Percentiles rank a stretch among this genome's conserved stretches.
Evolutionary conservation across 108 stramenopile species (phyloP).

Genomic region (Cylindrotheca closterium): DNA sequence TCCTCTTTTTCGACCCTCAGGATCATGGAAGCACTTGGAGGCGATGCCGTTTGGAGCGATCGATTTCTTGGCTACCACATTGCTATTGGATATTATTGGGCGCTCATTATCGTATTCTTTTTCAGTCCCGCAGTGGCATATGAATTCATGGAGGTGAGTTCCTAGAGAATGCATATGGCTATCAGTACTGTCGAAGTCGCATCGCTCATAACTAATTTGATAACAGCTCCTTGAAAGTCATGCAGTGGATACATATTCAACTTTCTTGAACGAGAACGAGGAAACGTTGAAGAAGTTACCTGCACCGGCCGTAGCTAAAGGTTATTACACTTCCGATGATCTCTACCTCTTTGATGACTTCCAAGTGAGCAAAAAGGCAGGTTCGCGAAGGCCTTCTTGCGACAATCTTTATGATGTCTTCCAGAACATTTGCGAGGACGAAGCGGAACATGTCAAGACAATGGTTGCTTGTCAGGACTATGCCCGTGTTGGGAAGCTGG

Average conservation of each 20-base stretch:
- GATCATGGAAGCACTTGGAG: slow-evolving; percentile 91
- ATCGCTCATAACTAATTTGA: too few species aligned
- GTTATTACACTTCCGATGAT: slow-evolving; percentile 62
- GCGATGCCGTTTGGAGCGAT: slow-evolving; percentile 63
- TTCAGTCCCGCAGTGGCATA: slow-evolving; percentile 65
- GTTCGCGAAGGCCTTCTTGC: slow-evolving; percentile 39
- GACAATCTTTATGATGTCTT: slow-evolving; percentile 54
- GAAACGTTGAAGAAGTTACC: slow-evolving; percentile 53
- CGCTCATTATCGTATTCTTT: slow-evolving; percentile 52
- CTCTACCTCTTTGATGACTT: slow-evolving; percentile 45
- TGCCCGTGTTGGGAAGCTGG: too few species aligned
- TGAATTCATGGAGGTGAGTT: too few species aligned
- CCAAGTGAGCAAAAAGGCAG: slow-evolving; percentile 18
- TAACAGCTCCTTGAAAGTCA: slow-evolving; percentile 78
- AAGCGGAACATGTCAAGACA: slow-evolving; percentile 54
- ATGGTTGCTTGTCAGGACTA: too few species aligned
- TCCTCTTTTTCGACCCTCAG: too few species aligned
- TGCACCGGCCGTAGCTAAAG: slow-evolving; percentile 52
- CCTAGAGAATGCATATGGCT: too few species aligned
- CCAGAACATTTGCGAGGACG: too few species aligned
- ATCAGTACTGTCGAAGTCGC: too few species aligned
- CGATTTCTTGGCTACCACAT: slow-evolving; percentile 85
- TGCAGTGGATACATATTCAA: slow-evolving; percentile 76
- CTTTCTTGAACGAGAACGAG: slow-evolving; percentile 70
- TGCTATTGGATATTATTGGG: slow-evolving; percentile 83